Percentiles rank a stretch among this genome's conserved stretches.
Conservation (phyloP, 805 yeast genomes). For the Lipomyces chichibuensis region DNA sequence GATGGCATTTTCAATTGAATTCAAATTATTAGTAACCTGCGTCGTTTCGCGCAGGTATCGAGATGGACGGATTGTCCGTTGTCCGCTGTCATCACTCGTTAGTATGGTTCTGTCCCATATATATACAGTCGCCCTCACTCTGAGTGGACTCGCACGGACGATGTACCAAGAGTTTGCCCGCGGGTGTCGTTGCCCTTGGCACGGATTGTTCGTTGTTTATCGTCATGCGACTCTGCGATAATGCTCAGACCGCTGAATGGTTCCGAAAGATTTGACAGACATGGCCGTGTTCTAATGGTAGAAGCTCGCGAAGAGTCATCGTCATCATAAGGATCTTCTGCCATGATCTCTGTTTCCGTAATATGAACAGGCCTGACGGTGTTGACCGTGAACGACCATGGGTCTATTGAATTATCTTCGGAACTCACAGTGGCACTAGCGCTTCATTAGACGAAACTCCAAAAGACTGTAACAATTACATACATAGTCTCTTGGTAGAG, state of each 20-base stretch:
- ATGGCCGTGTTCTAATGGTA: not conserved
- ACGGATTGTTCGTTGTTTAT: conserved; percentile 12
- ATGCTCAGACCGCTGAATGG: conserved; percentile 10
- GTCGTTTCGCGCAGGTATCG: conserved; percentile 18
- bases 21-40: conserved; percentile 7
- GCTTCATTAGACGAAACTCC: not conserved
- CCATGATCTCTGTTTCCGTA: conserved; percentile 12
- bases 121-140: conserved; percentile 12
- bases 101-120: not conserved
- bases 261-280: conserved; percentile 5
- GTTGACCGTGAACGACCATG: conserved; percentile 30
- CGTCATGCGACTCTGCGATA: conserved; percentile 7
- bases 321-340: conserved; percentile 4
- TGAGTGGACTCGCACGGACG: conserved; percentile 12
- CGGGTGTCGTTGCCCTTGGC: conserved; percentile 5
- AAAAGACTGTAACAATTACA: not conserved
- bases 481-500: conserved; percentile 46
- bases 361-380: conserved; percentile 1
- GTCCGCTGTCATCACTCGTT: conserved; percentile 3
- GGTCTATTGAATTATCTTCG: conserved; percentile 11
- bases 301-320: conserved; percentile 5
- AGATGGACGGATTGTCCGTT: conserved; percentile 20
- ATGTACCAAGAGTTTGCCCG: conserved; percentile 3
- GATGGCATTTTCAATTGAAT: conserved; percentile 4
- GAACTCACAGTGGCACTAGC: conserved; percentile 9